Conservation (phyloP, 2,329 filamentous ascomycete genomes). For the Beauveria sp. region DNA sequence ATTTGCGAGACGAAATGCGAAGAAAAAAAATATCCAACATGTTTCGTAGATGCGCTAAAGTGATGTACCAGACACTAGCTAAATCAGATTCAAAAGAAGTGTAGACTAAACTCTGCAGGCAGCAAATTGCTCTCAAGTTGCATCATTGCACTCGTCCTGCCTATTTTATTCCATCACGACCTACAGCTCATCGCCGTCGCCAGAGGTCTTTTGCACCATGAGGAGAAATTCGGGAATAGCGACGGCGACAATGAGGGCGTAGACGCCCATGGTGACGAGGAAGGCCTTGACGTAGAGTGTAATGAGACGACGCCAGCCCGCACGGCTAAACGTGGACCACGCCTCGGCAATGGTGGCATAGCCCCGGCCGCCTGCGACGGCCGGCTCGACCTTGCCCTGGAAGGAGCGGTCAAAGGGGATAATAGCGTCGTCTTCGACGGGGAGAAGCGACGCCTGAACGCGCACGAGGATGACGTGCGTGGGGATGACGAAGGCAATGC, state of each 20-base stretch:
- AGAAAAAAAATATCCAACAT: neutral
- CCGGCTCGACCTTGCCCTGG: constrained; percentile 66
- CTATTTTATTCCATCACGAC: neutral
- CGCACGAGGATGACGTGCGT: constrained; percentile 70
- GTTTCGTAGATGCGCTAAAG: neutral
- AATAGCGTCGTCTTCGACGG: constrained; percentile 73
- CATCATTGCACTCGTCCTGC: neutral
- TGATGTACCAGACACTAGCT: neutral
- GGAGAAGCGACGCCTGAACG: constrained; percentile 79
- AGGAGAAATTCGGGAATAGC: constrained; percentile 46
- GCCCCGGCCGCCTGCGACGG: constrained; percentile 64
- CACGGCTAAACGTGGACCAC: constrained; percentile 68
- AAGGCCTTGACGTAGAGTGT: constrained; percentile 69
- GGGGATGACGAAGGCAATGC: constrained; percentile 63
- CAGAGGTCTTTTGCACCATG: constrained; percentile 21
- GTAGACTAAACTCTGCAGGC: neutral
- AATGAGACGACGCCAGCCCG: constrained; percentile 64
- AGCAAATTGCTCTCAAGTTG: neutral
- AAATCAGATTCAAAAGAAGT: neutral
- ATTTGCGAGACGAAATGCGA: neutral
- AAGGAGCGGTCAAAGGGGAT: constrained; percentile 88
- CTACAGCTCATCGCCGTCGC: constrained; percentile 8
- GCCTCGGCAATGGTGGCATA: constrained; percentile 64
- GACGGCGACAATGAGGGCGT: constrained; percentile 35
- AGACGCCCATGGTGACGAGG: constrained; percentile 41